These are phyloP conservation scores for Beauveria bassiana DNA, from an alignment of 2,329 filamentous ascomycete genomes.

Conservation along the genomic window DNA sequence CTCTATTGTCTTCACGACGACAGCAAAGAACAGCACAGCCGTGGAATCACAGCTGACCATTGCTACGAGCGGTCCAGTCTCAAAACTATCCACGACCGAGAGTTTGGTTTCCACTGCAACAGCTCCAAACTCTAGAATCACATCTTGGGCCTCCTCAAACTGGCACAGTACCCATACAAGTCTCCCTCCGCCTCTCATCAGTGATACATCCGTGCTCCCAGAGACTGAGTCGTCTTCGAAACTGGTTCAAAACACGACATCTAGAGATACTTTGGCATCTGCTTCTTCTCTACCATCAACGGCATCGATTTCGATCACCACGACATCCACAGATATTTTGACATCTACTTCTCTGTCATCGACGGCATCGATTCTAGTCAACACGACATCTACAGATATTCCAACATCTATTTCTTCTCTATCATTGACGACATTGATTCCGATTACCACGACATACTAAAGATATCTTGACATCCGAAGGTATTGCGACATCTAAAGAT, in stretches of 20 bases:
- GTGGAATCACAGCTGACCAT: background rate
- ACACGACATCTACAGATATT: too few species aligned
- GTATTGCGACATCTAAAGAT: too few species aligned
- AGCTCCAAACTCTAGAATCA: background rate
- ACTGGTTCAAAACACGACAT: background rate
- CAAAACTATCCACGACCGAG: background rate
- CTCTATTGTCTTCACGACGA: background rate
- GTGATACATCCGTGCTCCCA: background rate
- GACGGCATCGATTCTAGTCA: too few species aligned
- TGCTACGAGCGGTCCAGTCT: background rate
- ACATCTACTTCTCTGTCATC: too few species aligned
- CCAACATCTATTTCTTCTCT: too few species aligned
- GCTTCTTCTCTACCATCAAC: too few species aligned
- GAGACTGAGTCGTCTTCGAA: background rate
- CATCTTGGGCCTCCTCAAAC: background rate
- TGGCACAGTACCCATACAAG: background rate
- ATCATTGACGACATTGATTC: too few species aligned
- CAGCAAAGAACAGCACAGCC: background rate
- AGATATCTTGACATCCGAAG: too few species aligned
- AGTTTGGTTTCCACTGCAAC: background rate
- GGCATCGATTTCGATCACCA: too few species aligned
- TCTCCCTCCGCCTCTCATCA: background rate
- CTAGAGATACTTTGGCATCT: too few species aligned
- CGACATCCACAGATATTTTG: too few species aligned
- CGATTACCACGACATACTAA: too few species aligned